Evolutionary conservation across 495 filamentous ascomycete genomes (phyloP), one percentile per base, ranked within the genome.

Genomic region (Hypoxylon trugodes): DNA sequence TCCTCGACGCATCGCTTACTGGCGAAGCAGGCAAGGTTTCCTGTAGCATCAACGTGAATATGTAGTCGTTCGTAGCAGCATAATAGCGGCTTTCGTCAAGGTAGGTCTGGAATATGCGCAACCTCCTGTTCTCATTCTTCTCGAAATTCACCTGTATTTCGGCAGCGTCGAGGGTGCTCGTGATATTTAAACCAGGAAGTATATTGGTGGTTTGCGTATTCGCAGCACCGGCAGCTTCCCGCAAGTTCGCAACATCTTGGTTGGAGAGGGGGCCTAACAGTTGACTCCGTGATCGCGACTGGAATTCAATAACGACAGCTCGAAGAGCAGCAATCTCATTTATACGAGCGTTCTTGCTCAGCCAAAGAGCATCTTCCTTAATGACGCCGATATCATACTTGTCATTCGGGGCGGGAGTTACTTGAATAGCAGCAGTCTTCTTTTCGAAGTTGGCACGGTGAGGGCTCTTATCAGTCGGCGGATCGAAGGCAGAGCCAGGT

Each of bases 371-470:
- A 73, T 97, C 95, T 19, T 85, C 83, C 74, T 96, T 96, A 68
- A 98, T 87, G 73, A 91, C 82, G 19, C 89, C 85, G 42, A 97
- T 81, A 68, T 93, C 82, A 73, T 89, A 92, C 22, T 82, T 82
- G 12, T 84, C 82, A 62, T 87, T 86, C 18, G 85, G 76, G 6
- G 84, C 83, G 4, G 90, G 89, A 19, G 90, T 84, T 38, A 93
- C 87, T 72, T 96, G 89, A 48, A 97, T 96, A n/a, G 93, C 87
- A 13, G 94, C 89, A 1, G 92, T 97, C 74, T 87, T 93, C 35
- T 88, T 92, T 51, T 94, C 90, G 71, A 96, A 96, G 4, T 84
- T 81, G 67, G 86, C 57, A 52, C 60, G 54, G 43, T 73, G 61
- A 68, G 43, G 33, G 13, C 9, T 59, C 38, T 30, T 61, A 35